Evolutionary conservation across 2,329 filamentous ascomycete genomes (phyloP).

Genomic region (Coniochaeta sp.): DNA sequence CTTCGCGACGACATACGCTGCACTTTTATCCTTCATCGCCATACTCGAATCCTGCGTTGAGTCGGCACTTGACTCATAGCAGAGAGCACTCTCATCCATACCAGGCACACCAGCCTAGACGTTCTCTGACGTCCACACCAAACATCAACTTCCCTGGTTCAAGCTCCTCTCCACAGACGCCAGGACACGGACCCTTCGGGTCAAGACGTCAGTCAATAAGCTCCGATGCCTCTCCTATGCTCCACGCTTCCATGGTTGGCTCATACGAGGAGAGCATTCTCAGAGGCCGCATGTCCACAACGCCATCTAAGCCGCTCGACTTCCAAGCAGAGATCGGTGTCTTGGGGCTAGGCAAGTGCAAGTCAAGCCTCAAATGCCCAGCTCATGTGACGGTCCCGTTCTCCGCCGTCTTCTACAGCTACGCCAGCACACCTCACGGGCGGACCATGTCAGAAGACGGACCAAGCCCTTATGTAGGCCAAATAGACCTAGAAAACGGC

Average conservation of each 20-base stretch:
- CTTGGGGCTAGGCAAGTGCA: conserved; percentile 82
- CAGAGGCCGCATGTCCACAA: conserved; percentile 92
- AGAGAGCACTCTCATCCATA: conserved; percentile 58
- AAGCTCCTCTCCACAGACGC: conserved; percentile 40
- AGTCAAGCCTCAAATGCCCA: conserved; percentile 75
- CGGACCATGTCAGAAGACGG: conserved; percentile 67
- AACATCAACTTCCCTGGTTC: conserved; percentile 29
- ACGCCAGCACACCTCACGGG: conserved; percentile 59
- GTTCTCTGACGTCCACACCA: conserved; percentile 61
- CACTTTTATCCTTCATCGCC: conserved; percentile 49
- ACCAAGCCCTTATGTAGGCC: conserved; percentile 91
- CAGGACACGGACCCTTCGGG: conserved; percentile 33
- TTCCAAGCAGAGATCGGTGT: conserved; percentile 96
- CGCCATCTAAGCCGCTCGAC: conserved; percentile 82
- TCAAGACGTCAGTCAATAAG: conserved; percentile 63
- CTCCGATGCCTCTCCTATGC: conserved; percentile 68
- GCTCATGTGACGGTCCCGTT: conserved; percentile 87
- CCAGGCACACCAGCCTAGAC: conserved; percentile 71
- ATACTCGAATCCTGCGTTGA: conserved; percentile 7
- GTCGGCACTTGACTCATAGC: conserved; percentile 34
- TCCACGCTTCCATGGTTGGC: conserved; percentile 92
- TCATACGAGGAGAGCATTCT: conserved; percentile 97
- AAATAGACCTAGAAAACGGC: conserved; percentile 83
- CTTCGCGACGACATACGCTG: conserved; percentile 61
- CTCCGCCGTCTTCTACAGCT: conserved; percentile 93